Evolutionary conservation across 257 asterid genomes (phyloP), one percentile per base, ranked within the genome.

Genomic region (Solanum chmielewskii): DNA sequence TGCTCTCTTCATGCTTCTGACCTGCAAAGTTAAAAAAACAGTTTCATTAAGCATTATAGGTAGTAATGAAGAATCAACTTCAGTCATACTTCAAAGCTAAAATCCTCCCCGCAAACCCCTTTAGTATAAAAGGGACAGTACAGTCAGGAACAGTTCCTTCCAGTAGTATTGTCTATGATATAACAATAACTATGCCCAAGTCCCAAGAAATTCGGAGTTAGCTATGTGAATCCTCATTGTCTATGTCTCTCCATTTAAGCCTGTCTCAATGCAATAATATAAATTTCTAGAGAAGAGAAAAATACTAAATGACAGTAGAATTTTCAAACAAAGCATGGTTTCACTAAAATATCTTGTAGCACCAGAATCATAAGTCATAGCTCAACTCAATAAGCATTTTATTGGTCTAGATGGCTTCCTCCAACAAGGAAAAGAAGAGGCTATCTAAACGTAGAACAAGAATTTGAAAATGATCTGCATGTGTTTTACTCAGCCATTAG

Each of bases 1-100:
- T 56, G 98, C 98, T 91, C 99, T 90, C 90, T 95, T 95, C 98
- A 96, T 96, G 90, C 98, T 95, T 89, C 98, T 94, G 60, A 96
- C 98, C 97, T 96, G 91, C 39, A 93, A 89, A 86, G 89, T 33
- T 84, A 44, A 90, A 83, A 45, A 74, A 18, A 69, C 27, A 8
- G 83, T 78, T 27, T 78, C 64, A 78, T 45, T 27, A 27, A 6
- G 49, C 84, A 78, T 78, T 78, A 78, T 29, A 78, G 39, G 84
- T 78, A 78, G 35, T 62, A 78, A 78, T 27, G 66, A 80, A 11
- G 84, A 45, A 80, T 47, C 84, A 29, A 47, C 66, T 27, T 47
- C 18, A 80, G 25, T 27, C 44, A 47, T 18, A 10, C 13, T 29
- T 16, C 5, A 80, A 80, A 80, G 66, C 29, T 47, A 29, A 33